phyloP scores from a whole-genome alignment of 2,329 filamentous ascomycete species.

The Claviceps paspali region DNA sequence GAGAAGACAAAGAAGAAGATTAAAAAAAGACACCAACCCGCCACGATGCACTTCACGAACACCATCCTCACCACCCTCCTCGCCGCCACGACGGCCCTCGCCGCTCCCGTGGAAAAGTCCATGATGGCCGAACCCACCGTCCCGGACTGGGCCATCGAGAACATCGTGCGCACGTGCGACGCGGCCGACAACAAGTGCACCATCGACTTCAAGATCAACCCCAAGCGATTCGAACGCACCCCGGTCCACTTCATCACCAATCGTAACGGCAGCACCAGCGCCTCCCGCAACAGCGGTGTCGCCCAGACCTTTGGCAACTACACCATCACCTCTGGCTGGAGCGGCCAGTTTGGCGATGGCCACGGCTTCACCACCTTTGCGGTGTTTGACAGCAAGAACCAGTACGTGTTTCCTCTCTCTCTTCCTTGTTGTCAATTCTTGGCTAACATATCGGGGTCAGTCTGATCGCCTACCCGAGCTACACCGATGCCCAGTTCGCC shows the following conservation, averaged over 20 bases:
- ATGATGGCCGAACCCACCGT: conserved; percentile 22
- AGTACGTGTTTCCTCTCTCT: neutral
- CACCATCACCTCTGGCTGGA: conserved; percentile 39
- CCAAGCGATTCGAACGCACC: conserved; percentile 10
- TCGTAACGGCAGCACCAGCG: conserved; percentile 5
- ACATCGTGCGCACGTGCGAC: conserved; percentile 26
- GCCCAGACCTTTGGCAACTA: conserved; percentile 31
- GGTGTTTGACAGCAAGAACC: conserved; percentile 27
- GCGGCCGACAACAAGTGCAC: conserved; percentile 23
- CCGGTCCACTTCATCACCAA: conserved; percentile 25
- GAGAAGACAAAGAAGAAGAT: too few relatives aligned
- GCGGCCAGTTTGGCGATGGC: conserved; percentile 32
- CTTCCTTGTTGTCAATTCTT: neutral
- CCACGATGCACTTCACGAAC: conserved; percentile 28
- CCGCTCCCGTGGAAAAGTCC: conserved; percentile 21
- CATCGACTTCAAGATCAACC: conserved; percentile 28
- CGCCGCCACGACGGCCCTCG: conserved; percentile 20
- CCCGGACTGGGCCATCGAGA: conserved; percentile 27
- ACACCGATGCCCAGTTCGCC: conserved; percentile 25
- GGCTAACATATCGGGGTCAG: conserved; percentile 1
- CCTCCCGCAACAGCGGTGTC: conserved; percentile 23
- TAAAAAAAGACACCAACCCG: too few relatives aligned
- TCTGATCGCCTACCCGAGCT: conserved; percentile 36
- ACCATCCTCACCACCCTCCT: conserved; percentile 21
- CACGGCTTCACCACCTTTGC: conserved; percentile 37